A percentile compares a stretch with the other conserved stretches of the same genome.
Conservation (phyloP, 2,329 filamentous ascomycete species). For the Cercospora janseana region DNA sequence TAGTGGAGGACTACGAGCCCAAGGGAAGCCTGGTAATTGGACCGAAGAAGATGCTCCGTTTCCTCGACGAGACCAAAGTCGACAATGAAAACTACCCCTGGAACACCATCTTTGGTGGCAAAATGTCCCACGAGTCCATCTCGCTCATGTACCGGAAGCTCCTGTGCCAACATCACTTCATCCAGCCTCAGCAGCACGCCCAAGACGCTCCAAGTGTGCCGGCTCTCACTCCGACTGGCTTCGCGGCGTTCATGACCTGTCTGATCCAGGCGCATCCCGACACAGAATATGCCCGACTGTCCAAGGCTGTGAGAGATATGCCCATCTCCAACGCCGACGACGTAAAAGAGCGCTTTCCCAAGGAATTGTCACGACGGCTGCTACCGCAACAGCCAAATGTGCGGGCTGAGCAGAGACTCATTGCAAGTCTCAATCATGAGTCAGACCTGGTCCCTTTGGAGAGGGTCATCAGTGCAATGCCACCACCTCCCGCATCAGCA, state of each 20-base stretch:
- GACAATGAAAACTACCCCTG: slow-evolving; percentile 67
- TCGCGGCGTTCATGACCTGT: slow-evolving; percentile 64
- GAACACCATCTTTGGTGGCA: slow-evolving; percentile 47
- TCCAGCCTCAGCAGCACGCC: slow-evolving; percentile 41
- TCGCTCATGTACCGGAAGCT: slow-evolving; percentile 49
- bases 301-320: slow-evolving; percentile 65
- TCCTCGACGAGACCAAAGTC: slow-evolving; percentile 67
- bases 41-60: slow-evolving; percentile 70
- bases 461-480: slow-evolving; percentile 35
- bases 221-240: slow-evolving; percentile 48
- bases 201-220: slow-evolving; percentile 47
- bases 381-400: slow-evolving; percentile 62
- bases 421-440: slow-evolving; percentile 44
- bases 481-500: slow-evolving; percentile 35
- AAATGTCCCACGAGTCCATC: slow-evolving; percentile 42
- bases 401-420: slow-evolving; percentile 59
- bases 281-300: slow-evolving; percentile 68
- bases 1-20: slow-evolving; percentile 69
- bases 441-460: slow-evolving; percentile 49
- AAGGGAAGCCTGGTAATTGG: slow-evolving; percentile 68
- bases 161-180: slow-evolving; percentile 50
- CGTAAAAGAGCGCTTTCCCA: slow-evolving; percentile 71
- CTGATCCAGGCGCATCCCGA: slow-evolving; percentile 75
- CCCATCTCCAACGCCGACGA: slow-evolving; percentile 66
- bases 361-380: slow-evolving; percentile 70